Base-by-base conservation (phyloP, 495 filamentous ascomycete genomes). In the Zalerion maritima region DNA sequence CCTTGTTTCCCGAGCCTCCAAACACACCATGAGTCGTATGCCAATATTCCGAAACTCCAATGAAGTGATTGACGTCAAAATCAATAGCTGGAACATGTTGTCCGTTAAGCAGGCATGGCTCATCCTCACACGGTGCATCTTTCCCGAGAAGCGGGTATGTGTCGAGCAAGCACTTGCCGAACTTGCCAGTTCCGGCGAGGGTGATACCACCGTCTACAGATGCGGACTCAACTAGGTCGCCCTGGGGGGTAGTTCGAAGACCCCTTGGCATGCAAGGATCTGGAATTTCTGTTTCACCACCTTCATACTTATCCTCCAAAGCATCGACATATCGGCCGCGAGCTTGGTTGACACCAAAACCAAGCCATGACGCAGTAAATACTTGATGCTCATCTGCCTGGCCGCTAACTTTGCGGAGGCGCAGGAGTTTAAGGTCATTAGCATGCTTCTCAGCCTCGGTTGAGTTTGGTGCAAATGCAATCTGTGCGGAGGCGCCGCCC, bases 11-110 rank as follows among this genome's bases (percentile, higher is more conserved):
- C 16, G 71, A 73, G 47, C 73, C 74, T 36, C 83, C 79, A 42
- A 96, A 94, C 1, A 94, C 73, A 27, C 91, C 83, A 44, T 94
- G 87, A 0, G 89, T 99, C 0, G 87, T 94, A 55, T 99, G 89
- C 89, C 89, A 99, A 47, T 92, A 99, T 47, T 99, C 89, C 11
- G 85, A 94, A 31, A 99, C 87, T 5, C 89, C 89, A 15, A 99
- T 76, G 44, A 99, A 99, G 47, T 96, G 89, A 37, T 99, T 99
- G 21, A 99, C 75, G 29, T 89, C 77, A 46, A 96, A 99, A 50
- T 99, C 89, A 31, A 99, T 94, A 1, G 87, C 84, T 1, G 89
- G 89, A 2, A 85, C 82, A 45, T 96, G 85, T 26, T 83, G 68
- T 0, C 91, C 81, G 36, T 89, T 75, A 13, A 99, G 58, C 20